phyloP scores from a whole-genome alignment of 1,284 basidiomycete genomes.

The Boletellus dicymbophilus region DNA sequence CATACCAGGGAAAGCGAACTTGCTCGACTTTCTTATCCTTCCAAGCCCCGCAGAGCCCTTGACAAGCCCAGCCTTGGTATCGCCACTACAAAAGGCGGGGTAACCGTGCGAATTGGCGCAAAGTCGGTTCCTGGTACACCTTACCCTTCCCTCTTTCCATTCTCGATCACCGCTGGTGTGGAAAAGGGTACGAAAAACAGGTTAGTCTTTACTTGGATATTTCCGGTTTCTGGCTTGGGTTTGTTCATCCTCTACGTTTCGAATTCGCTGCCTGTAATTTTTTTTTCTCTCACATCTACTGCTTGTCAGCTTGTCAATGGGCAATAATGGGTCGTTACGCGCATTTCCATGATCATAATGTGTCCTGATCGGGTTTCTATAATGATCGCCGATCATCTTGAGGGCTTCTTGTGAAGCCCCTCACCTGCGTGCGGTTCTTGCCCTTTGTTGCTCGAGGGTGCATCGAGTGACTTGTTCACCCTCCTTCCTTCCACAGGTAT shows the following conservation, averaged over 20 bases:
- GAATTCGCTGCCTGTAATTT: neutral
- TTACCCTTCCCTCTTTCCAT: slow-evolving; percentile 58
- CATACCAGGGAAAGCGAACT: slow-evolving; percentile 62
- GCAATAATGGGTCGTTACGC: no score
- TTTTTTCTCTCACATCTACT: no score
- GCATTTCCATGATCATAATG: no score
- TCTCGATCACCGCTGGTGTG: slow-evolving; percentile 93
- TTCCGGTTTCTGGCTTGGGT: neutral
- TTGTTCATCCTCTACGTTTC: no score
- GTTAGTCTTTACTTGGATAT: slow-evolving; percentile 47
- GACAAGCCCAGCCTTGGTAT: neutral
- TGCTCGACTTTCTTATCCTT: neutral
- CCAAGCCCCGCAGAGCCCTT: slow-evolving; percentile 8
- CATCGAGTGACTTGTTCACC: slow-evolving; percentile 6
- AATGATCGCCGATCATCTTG: slow-evolving; percentile 9
- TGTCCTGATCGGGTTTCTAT: no score
- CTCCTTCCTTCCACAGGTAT: slow-evolving; percentile 53
- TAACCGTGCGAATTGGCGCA: slow-evolving; percentile 13
- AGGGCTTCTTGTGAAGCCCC: neutral
- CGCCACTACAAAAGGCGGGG: slow-evolving; percentile 7
- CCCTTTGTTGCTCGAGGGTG: neutral
- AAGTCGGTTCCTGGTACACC: slow-evolving; percentile 28
- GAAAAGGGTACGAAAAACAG: slow-evolving; percentile 95
- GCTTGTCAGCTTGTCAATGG: no score
- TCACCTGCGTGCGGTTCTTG: no score